Percentiles rank a stretch among this genome's conserved stretches.
Conservation (phyloP, 768 basidiomycete genomes). For the Gymnopilus junonius region DNA sequence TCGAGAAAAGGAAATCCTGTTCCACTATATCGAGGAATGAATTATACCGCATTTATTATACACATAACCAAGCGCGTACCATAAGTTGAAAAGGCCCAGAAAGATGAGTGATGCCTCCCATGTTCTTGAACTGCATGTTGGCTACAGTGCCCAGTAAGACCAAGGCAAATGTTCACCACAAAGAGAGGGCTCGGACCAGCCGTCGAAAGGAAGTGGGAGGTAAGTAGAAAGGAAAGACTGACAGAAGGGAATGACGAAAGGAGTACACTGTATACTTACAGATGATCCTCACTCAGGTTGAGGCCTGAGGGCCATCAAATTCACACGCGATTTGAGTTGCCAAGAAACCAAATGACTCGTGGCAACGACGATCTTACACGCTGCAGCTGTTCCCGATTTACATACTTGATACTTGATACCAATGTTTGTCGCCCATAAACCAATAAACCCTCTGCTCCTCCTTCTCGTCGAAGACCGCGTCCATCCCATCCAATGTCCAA, state of each 20-base stretch:
- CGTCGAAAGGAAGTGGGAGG: constrained; percentile 17
- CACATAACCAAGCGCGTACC: constrained; percentile 9
- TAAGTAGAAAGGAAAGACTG: constrained; percentile 16
- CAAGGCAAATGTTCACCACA: constrained; percentile 24
- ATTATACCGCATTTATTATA: background rate
- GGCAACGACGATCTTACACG: constrained; percentile 15
- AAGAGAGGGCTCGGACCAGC: constrained; percentile 27
- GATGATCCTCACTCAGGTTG: constrained; percentile 9
- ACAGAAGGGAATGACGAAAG: background rate
- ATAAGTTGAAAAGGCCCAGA: constrained; percentile 26
- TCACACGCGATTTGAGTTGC: constrained; percentile 24
- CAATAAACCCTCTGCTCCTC: constrained; percentile 59
- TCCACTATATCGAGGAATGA: constrained; percentile 50
- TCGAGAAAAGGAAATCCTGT: constrained; percentile 69
- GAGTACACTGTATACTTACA: background rate
- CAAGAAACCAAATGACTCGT: constrained; percentile 20
- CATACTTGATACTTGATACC: constrained; percentile 79
- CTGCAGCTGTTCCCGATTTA: too few relatives aligned
- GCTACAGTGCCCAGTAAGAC: constrained; percentile 4
- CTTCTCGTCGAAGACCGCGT: constrained; percentile 47
- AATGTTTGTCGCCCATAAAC: constrained; percentile 61
- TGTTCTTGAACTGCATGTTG: constrained; percentile 21
- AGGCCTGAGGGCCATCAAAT: background rate
- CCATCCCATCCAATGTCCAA: constrained; percentile 24
- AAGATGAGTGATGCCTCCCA: constrained; percentile 22